Evolutionary conservation across 2,329 filamentous ascomycete genomes (phyloP).

Genomic region (Didymella lethalis): DNA sequence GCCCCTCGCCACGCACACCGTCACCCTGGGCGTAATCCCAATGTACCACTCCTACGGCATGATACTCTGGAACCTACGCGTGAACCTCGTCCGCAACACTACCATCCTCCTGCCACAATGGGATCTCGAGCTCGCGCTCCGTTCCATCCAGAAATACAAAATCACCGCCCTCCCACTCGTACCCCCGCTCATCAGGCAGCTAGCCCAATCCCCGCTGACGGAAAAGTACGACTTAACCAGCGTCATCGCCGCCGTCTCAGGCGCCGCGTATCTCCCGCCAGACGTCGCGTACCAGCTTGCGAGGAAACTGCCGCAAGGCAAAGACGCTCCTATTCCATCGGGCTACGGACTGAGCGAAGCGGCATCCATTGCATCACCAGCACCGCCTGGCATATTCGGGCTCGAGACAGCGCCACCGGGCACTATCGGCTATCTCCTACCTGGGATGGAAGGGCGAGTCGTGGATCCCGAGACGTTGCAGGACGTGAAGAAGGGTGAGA

Average conservation of each 20-base stretch:
- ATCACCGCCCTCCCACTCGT: constrained; percentile 39
- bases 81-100: constrained; percentile 36
- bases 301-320: constrained; percentile 39
- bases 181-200: constrained; percentile 39
- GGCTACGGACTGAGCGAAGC: constrained; percentile 44
- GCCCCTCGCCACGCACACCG: constrained; percentile 28
- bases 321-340: constrained; percentile 32
- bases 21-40: constrained; percentile 37
- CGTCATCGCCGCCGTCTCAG: constrained; percentile 33
- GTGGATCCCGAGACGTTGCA: constrained; percentile 38
- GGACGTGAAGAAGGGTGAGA: constrained; percentile 35
- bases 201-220: constrained; percentile 38
- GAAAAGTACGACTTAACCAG: constrained; percentile 40
- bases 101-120: constrained; percentile 40
- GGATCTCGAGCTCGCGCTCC: constrained; percentile 30
- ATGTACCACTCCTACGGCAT: constrained; percentile 47
- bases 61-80: constrained; percentile 42
- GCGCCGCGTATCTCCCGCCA: constrained; percentile 42
- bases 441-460: constrained; percentile 40
- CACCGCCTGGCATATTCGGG: constrained; percentile 38
- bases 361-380: constrained; percentile 37
- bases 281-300: constrained; percentile 41
- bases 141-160: constrained; percentile 39
- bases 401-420: constrained; percentile 32
- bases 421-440: constrained; percentile 40